A percentile compares a stretch with the other conserved stretches of the same genome.
Conservation (phyloP, 2,329 filamentous ascomycete species). For the Pseudogymnoascus sp. region DNA sequence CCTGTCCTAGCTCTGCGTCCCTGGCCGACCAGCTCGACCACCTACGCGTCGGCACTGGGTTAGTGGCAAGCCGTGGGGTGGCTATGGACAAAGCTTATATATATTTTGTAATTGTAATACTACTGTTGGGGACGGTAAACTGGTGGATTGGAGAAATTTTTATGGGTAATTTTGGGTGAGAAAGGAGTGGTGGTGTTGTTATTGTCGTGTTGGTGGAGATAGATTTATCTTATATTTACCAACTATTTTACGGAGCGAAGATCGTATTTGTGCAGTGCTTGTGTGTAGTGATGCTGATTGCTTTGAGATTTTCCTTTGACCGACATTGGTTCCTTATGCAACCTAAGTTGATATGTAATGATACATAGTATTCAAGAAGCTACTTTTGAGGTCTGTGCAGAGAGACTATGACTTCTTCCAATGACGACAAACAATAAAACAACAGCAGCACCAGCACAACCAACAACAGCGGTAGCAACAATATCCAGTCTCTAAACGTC, state of each 20-base stretch:
- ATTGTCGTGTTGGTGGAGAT: neutral
- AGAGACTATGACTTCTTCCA: too few relatives aligned
- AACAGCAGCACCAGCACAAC: too few relatives aligned
- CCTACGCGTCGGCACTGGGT: neutral
- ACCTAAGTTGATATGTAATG: neutral
- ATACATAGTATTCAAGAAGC: neutral
- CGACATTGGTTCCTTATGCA: neutral
- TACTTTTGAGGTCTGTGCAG: too few relatives aligned
- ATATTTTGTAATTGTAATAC: conserved; percentile 4
- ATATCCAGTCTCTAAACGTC: too few relatives aligned
- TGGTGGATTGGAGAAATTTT: conserved; percentile 1
- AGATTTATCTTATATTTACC: conserved; percentile 4
- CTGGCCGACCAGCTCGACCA: neutral
- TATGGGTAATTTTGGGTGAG: neutral
- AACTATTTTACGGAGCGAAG: neutral
- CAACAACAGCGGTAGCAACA: too few relatives aligned
- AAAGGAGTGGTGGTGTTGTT: neutral
- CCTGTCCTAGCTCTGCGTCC: neutral
- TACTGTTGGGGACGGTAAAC: conserved; percentile 2
- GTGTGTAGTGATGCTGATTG: neutral
- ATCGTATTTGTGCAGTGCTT: neutral
- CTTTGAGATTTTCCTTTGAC: neutral
- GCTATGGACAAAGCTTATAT: neutral
- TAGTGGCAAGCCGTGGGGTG: neutral
- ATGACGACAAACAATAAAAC: too few relatives aligned